A percentile compares a stretch with the other conserved stretches of the same genome.
Evolutionary conservation across 1,284 basidiomycete species (phyloP).

Genomic region (Ustilago curta): DNA sequence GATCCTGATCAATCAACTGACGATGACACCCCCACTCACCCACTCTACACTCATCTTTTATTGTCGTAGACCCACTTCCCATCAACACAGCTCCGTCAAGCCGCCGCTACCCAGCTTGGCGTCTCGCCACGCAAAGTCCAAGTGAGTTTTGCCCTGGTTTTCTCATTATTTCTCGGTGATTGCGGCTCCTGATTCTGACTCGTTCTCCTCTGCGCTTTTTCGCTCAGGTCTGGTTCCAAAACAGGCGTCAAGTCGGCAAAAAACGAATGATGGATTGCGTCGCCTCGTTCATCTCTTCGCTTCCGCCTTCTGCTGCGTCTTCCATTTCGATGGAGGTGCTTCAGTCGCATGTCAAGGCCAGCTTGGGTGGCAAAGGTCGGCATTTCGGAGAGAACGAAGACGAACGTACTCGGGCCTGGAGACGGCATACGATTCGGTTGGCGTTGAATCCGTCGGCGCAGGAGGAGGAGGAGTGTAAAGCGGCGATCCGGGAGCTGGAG

Average conservation of each 20-base stretch:
- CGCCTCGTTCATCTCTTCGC: not conserved
- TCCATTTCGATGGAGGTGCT: conserved; percentile 15
- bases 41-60: too few species aligned
- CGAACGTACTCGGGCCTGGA: conserved; percentile 35
- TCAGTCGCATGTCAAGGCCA: conserved; percentile 1
- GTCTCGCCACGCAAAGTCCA: conserved; percentile 61
- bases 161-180: too few species aligned
- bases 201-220: not conserved
- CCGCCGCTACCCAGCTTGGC: conserved; percentile 47
- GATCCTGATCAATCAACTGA: too few species aligned
- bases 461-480: conserved; percentile 17
- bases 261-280: conserved; percentile 47
- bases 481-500: conserved; percentile 11
- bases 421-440: conserved; percentile 35
- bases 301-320: not conserved
- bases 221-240: conserved; percentile 46
- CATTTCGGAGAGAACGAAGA: conserved; percentile 19
- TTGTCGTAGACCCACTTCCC: conserved; percentile 55
- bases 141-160: conserved; percentile 22
- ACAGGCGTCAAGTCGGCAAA: conserved; percentile 44
- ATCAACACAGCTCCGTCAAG: conserved; percentile 55
- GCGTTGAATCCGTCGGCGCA: conserved; percentile 24
- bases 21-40: too few species aligned
- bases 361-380: conserved; percentile 9
- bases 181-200: not conserved